phyloP scores from a whole-genome alignment of 2,329 filamentous ascomycete genomes.

The Penicillium sp. region DNA sequence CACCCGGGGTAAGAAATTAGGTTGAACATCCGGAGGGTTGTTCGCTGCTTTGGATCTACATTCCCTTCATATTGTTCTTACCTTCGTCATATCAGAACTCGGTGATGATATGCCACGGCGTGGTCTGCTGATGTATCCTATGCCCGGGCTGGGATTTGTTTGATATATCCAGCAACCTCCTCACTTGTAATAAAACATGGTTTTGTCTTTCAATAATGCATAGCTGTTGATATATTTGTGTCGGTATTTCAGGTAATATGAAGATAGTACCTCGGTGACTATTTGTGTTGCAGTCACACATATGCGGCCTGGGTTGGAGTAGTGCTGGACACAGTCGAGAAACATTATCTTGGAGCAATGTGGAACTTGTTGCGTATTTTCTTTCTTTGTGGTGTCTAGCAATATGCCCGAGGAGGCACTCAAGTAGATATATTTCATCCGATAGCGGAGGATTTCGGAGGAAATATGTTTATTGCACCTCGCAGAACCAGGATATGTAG shows the following conservation, averaged over 20 bases:
- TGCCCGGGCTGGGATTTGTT: too few species aligned
- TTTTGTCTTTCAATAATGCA: too few species aligned
- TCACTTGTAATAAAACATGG: too few species aligned
- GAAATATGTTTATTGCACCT: neutral
- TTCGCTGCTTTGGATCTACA: neutral
- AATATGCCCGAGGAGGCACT: neutral
- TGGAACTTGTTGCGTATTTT: neutral
- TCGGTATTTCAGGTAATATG: neutral
- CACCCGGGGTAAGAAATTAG: neutral
- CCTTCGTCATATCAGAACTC: neutral
- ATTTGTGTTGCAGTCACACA: conserved; percentile 1
- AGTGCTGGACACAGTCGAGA: neutral
- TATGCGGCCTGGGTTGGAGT: neutral
- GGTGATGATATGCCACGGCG: too few species aligned
- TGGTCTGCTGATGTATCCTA: neutral
- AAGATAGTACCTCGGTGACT: neutral
- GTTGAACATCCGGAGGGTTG: conserved; percentile 1
- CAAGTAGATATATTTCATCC: neutral
- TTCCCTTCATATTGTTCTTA: neutral
- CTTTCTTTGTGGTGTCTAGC: neutral
- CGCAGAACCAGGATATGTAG: neutral
- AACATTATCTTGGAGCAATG: too few species aligned
- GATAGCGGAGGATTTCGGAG: conserved; percentile 1
- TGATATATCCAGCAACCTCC: neutral
- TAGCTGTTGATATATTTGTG: neutral